Evolutionary conservation across 2,329 filamentous ascomycete genomes (phyloP).

Genomic region (Cladosporium sp.): DNA sequence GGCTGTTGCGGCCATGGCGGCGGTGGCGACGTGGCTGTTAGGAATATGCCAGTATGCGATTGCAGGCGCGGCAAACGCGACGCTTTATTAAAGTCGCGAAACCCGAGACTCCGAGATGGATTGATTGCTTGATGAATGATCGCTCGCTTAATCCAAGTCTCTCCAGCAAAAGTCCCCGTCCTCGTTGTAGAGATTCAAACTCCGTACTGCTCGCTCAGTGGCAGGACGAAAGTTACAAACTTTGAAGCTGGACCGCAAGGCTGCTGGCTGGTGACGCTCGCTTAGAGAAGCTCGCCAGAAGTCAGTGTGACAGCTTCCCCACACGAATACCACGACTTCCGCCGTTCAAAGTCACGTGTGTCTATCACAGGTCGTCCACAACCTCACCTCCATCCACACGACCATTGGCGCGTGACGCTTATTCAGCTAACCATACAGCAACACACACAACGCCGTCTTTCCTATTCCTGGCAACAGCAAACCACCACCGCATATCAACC

Average conservation of each 20-base stretch:
- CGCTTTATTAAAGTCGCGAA: not conserved
- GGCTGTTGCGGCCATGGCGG: constrained; percentile 23
- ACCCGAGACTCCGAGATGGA: not conserved
- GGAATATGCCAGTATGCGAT: not conserved
- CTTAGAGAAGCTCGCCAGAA: not conserved
- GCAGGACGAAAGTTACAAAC: not conserved
- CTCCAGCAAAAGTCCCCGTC: no score
- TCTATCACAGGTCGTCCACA: not conserved
- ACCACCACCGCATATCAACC: not conserved
- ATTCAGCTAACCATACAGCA: constrained; percentile 12
- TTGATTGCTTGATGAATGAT: not conserved
- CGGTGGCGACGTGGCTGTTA: not conserved
- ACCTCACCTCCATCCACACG: constrained; percentile 17
- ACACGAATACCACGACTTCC: not conserved
- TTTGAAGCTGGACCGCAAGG: no score
- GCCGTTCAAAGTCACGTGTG: not conserved
- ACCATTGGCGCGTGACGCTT: constrained; percentile 19
- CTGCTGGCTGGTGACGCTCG: no score
- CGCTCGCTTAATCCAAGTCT: not conserved
- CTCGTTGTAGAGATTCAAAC: no score
- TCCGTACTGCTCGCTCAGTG: no score
- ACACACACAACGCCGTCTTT: not conserved
- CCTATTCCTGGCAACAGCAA: not conserved
- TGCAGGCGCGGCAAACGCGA: not conserved
- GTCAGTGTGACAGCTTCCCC: not conserved